Evolutionary conservation across 148 eudicot genomes (phyloP).

Genomic region (Linanthus parryae): DNA sequence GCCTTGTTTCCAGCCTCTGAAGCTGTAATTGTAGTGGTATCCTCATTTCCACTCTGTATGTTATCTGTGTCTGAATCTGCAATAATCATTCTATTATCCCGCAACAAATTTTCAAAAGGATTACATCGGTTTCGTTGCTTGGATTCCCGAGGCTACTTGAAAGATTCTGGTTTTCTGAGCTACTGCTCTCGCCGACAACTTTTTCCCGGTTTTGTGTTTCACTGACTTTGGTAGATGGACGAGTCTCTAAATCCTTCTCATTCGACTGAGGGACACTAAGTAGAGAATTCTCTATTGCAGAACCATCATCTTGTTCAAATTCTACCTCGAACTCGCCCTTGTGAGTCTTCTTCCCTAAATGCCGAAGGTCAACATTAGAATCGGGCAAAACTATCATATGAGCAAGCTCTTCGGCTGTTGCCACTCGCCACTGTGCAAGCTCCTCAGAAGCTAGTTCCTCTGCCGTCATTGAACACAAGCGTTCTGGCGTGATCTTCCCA

Average conservation of each 20-base stretch:
- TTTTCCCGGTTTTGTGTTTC: constrained; percentile 17
- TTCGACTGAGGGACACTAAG: constrained; percentile 20
- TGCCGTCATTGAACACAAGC: constrained; percentile 82
- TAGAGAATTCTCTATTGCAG: constrained; percentile 42
- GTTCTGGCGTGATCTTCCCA: constrained; percentile 71
- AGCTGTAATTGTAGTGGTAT: too few species aligned
- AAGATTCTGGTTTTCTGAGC: constrained; percentile 26
- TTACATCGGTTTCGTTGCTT: too few species aligned
- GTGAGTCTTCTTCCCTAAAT: constrained; percentile 90
- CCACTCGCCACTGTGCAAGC: constrained; percentile 88
- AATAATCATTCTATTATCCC: too few species aligned
- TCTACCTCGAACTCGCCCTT: constrained; percentile 92
- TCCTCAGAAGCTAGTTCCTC: constrained; percentile 95
- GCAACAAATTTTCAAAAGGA: too few species aligned
- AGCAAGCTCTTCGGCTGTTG: constrained; percentile 80
- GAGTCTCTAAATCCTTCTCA: constrained; percentile 16
- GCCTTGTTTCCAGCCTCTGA: too few species aligned
- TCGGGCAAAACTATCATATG: constrained; percentile 83
- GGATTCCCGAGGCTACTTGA: constrained; percentile 47
- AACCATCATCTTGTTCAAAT: constrained; percentile 46
- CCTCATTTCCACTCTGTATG: too few species aligned
- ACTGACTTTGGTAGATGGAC: constrained; percentile 18
- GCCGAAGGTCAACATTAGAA: constrained; percentile 55
- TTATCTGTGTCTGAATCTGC: too few species aligned
- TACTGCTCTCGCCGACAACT: constrained; percentile 16